These are phyloP conservation scores for Fusarium mangiferae DNA, from an alignment of 2,329 filamentous ascomycete genomes.

Conservation along the genomic window DNA sequence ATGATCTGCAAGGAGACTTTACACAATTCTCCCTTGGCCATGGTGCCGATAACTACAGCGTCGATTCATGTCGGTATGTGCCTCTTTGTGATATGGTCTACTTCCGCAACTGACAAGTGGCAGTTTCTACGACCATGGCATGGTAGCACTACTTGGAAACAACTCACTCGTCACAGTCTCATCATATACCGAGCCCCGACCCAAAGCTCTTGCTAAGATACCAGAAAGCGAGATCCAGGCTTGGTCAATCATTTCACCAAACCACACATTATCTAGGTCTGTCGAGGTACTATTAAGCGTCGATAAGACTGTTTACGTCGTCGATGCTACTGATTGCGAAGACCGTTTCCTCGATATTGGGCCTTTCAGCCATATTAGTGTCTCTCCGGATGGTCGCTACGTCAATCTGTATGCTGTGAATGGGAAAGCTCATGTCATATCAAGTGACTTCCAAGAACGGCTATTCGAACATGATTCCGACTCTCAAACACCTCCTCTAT, in stretches of 20 bases:
- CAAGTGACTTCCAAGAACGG: conserved; percentile 92
- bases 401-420: conserved; percentile 87
- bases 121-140: conserved; percentile 87
- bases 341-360: conserved; percentile 92
- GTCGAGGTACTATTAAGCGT: conserved; percentile 93
- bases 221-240: conserved; percentile 84
- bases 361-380: conserved; percentile 88
- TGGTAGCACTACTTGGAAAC: conserved; percentile 90
- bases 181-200: conserved; percentile 89
- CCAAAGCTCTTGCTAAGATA: conserved; percentile 79
- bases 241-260: conserved; percentile 90
- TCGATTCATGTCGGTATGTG: conserved; percentile 78
- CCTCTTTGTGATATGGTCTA: not conserved
- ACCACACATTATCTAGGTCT: conserved; percentile 87
- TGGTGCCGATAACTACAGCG: conserved; percentile 87
- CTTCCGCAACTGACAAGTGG: conserved; percentile 18
- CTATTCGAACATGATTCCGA: conserved; percentile 92
- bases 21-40: conserved; percentile 92
- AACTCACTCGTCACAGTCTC: conserved; percentile 89
- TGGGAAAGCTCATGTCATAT: conserved; percentile 90
- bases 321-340: conserved; percentile 90
- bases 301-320: conserved; percentile 82
- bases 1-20: conserved; percentile 94
- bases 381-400: conserved; percentile 91
- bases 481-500: conserved; percentile 84